These are phyloP conservation scores for Fusarium sp. DNA, from an alignment of 2,329 filamentous ascomycete genomes.

Conservation along the genomic window DNA sequence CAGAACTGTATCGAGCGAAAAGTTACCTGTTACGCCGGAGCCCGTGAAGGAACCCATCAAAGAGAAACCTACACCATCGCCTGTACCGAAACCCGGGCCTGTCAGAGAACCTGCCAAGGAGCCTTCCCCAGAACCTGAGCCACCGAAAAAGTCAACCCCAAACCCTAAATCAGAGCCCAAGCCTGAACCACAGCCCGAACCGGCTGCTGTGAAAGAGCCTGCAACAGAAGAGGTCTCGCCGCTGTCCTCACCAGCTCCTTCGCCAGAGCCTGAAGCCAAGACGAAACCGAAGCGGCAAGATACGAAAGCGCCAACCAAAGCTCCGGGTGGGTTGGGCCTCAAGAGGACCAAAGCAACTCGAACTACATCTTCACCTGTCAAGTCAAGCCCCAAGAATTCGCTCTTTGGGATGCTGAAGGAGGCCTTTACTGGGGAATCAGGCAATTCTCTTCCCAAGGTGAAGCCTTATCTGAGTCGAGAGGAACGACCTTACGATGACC, in stretches of 20 bases:
- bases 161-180: conserved; percentile 9
- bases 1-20: conserved; percentile 10
- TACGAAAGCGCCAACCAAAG: conserved; percentile 24
- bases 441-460: conserved; percentile 54
- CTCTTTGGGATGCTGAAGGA: conserved; percentile 68
- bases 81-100: conserved; percentile 13
- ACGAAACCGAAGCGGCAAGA: conserved; percentile 33
- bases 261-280: conserved; percentile 25
- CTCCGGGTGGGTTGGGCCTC: conserved; percentile 50
- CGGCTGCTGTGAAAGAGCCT: conserved; percentile 1
- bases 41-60: conserved; percentile 6
- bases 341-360: conserved; percentile 67
- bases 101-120: conserved; percentile 24
- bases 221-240: conserved; percentile 13
- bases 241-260: conserved; percentile 13
- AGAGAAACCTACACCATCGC: conserved; percentile 1
- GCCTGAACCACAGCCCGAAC: conserved; percentile 5
- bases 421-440: conserved; percentile 70
- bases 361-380: conserved; percentile 58
- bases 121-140: conserved; percentile 13
- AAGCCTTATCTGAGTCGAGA: conserved; percentile 60
- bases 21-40: conserved; percentile 3
- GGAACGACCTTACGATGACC: conserved; percentile 47
- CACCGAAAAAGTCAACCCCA: conserved; percentile 11
- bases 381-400: conserved; percentile 57